Conservation (phyloP, 192 early-diverging fungal genomes). For the Podila clonocystis region DNA sequence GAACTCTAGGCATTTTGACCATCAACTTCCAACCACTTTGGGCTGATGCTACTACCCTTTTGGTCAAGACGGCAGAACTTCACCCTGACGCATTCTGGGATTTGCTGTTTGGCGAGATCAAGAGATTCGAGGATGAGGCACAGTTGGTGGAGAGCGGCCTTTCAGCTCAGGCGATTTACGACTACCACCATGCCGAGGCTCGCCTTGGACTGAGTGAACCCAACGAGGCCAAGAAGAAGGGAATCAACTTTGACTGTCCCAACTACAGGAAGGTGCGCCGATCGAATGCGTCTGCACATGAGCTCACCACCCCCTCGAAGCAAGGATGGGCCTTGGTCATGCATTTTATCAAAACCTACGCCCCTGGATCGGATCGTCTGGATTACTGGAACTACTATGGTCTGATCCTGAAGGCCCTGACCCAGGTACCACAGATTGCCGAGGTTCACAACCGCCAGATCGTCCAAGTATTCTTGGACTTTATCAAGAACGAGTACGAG, state of each 20-base stretch:
- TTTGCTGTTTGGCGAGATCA: slow-evolving; percentile 63
- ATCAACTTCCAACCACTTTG: slow-evolving; percentile 88
- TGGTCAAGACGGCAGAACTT: slow-evolving; percentile 62
- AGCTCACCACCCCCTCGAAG: slow-evolving; percentile 39
- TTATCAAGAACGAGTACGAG: slow-evolving; percentile 63
- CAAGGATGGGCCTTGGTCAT: slow-evolving; percentile 40
- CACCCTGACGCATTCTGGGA: slow-evolving; percentile 71
- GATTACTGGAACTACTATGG: slow-evolving; percentile 79
- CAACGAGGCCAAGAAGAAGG: slow-evolving; percentile 39
- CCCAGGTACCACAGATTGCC: slow-evolving; percentile 65
- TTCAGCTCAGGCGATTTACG: slow-evolving; percentile 44
- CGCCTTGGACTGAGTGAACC: slow-evolving; percentile 4
- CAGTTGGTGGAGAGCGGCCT: slow-evolving; percentile 65
- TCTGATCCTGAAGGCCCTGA: slow-evolving; percentile 67
- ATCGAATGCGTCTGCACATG: slow-evolving; percentile 36
- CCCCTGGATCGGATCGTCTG: slow-evolving; percentile 57
- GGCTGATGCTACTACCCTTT: slow-evolving; percentile 74
- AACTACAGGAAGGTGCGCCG: slow-evolving; percentile 53
- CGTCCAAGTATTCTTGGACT: slow-evolving; percentile 71
- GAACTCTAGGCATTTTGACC: slow-evolving; percentile 67
- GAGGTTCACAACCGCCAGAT: slow-evolving; percentile 72
- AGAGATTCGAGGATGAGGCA: slow-evolving; percentile 67
- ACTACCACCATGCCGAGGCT: slow-evolving; percentile 28
- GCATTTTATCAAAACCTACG: slow-evolving; percentile 56
- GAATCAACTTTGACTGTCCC: slow-evolving; percentile 66